These are phyloP conservation scores for Lyophyllum atratum DNA, from an alignment of 768 basidiomycete genomes.

Conservation along the genomic window DNA sequence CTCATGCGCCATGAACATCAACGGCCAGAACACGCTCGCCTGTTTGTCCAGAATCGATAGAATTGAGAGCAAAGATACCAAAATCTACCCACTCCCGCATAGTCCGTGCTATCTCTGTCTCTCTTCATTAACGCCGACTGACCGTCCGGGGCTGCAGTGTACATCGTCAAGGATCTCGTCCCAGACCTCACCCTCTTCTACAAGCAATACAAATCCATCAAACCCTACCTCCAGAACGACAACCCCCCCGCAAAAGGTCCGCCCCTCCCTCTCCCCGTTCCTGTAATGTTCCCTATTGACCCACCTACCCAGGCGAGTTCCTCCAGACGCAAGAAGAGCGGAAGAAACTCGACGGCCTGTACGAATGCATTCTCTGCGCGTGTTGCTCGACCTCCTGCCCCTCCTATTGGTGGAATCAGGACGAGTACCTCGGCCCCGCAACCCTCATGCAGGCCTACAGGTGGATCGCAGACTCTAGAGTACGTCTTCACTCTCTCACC, in stretches of 20 bases:
- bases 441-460: conserved; percentile 96
- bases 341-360: conserved; percentile 94
- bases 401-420: conserved; percentile 99
- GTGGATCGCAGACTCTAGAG: conserved; percentile 97
- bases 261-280: neutral
- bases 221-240: conserved; percentile 94
- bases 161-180: conserved; percentile 98
- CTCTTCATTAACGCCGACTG: neutral
- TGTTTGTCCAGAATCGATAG: conserved; percentile 96
- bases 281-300: neutral
- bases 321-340: conserved; percentile 91
- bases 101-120: conserved; percentile 55
- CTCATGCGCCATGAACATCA: conserved; percentile 98
- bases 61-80: conserved; percentile 65
- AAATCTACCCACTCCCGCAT: conserved; percentile 97
- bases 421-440: conserved; percentile 96
- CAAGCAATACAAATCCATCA: conserved; percentile 99
- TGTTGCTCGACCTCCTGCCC: conserved; percentile 99
- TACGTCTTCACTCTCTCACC: conserved; percentile 35
- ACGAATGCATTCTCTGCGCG: conserved; percentile 96
- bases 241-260: conserved; percentile 74
- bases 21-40: conserved; percentile 97
- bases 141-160: conserved; percentile 60
- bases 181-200: conserved; percentile 90
- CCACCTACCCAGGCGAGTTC: conserved; percentile 58